phyloP scores from a whole-genome alignment of 202 grass and related monocot species.

The Panicum hallii region DNA sequence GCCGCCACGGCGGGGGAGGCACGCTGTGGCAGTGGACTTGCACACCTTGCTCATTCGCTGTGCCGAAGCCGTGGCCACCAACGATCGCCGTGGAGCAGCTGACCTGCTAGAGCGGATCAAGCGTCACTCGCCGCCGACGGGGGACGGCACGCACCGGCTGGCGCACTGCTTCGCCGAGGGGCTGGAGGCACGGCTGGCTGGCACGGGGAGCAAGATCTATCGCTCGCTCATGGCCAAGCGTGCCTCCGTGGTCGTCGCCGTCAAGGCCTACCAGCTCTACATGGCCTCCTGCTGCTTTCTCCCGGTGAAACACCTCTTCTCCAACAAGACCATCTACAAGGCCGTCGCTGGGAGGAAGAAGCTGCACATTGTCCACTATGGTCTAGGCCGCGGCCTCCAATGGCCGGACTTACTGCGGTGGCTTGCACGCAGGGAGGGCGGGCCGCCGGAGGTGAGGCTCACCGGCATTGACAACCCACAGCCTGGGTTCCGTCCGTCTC shows the following conservation, averaged over 20 bases:
- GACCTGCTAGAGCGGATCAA: constrained; percentile 67
- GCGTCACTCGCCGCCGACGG: constrained; percentile 47
- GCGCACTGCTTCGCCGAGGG: constrained; percentile 70
- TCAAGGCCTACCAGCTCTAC: constrained; percentile 64
- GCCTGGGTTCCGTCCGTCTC: constrained; percentile 67
- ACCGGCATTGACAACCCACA: constrained; percentile 73
- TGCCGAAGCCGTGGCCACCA: constrained; percentile 56
- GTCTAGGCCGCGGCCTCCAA: constrained; percentile 66
- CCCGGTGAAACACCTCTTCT: constrained; percentile 42
- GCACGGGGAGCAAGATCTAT: constrained; percentile 70
- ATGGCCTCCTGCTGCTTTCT: constrained; percentile 58
- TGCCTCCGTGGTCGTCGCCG: constrained; percentile 35
- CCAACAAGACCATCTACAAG: constrained; percentile 49
- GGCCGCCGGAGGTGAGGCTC: constrained; percentile 65
- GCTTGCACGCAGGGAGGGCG: constrained; percentile 43
- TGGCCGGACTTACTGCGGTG: constrained; percentile 60
- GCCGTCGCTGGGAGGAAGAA: constrained; percentile 40
- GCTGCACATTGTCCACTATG: constrained; percentile 74
- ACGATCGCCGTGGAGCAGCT: constrained; percentile 43
- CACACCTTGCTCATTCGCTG: constrained; percentile 65
- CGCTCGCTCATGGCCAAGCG: constrained; percentile 51
- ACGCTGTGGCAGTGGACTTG: constrained; percentile 44
- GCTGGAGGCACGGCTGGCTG: constrained; percentile 70
- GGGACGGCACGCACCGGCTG: constrained; percentile 66
- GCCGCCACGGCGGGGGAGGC: constrained; percentile 3